Percentiles rank a stretch among this genome's conserved stretches.
These are phyloP conservation scores for Cryptococcus neoformans DNA, from an alignment of 1,284 basidiomycete genomes.

Conservation along the genomic window DNA sequence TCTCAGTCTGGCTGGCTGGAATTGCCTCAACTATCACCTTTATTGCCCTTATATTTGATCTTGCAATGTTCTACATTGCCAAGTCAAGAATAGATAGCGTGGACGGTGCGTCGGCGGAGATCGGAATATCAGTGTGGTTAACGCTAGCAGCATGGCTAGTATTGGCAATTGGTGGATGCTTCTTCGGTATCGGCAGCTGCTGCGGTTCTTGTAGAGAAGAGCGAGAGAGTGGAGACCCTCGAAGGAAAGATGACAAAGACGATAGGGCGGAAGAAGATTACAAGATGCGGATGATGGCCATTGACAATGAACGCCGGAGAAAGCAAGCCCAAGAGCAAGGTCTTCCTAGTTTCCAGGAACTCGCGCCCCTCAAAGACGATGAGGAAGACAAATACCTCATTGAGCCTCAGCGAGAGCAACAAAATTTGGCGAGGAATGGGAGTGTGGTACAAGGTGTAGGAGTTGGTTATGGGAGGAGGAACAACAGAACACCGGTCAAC, in stretches of 20 bases:
- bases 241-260: conserved; percentile 2
- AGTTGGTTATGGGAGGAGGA: conserved; percentile 35
- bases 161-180: conserved; percentile 79
- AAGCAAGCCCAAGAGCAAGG: conserved; percentile 42
- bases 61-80: conserved; percentile 79
- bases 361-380: conserved; percentile 28
- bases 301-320: conserved; percentile 37
- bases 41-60: conserved; percentile 79
- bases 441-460: conserved; percentile 39
- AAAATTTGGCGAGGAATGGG: conserved; percentile 24
- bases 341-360: conserved; percentile 36
- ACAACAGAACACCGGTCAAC: conserved; percentile 4
- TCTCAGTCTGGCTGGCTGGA: conserved; percentile 72
- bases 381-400: conserved; percentile 41
- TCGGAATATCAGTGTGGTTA: conserved; percentile 79
- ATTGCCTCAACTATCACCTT: conserved; percentile 70
- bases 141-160: conserved; percentile 78
- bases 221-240: conserved; percentile 24
- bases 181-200: conserved; percentile 74
- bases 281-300: conserved; percentile 36
- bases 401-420: conserved; percentile 17
- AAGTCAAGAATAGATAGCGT: conserved; percentile 71
- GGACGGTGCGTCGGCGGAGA: conserved; percentile 62
- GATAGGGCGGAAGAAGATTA: conserved; percentile 20
- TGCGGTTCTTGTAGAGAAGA: conserved; percentile 55